Evolutionary conservation across 306 rosid genomes (phyloP), one percentile per base, ranked within the genome.

Genomic region (Crotalaria pallida): DNA sequence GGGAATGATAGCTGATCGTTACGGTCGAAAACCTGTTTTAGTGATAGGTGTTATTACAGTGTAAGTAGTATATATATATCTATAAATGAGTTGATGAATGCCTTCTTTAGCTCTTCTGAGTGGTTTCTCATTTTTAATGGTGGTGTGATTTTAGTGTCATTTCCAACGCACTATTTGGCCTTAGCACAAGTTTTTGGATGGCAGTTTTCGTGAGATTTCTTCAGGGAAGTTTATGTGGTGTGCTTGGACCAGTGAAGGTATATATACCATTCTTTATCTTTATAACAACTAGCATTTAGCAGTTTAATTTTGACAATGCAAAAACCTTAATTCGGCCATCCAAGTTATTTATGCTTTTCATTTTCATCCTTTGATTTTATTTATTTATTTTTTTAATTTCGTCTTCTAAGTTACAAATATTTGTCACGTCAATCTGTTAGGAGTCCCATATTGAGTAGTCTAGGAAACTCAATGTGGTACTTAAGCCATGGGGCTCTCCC

Each of bases 241-340:
- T 84, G 53, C 86, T 93, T 75, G 97, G 96, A 74, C 97, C 96
- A 12, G 88, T 90, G 29, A 93, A 90, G 98, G 98, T n/a, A n/a
- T n/a, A n/a, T n/a, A n/a, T 92, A 77, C 27, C 29, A 19, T 9
- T 22, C 8, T 68, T n/a, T n/a, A n/a, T n/a, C n/a, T 21, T 29
- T 23, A 50, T 62, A 38, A 10, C 21, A 53, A 27, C 22, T n/a
- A n/a, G n/a, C n/a, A n/a, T n/a, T n/a, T n/a, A n/a, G n/a, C n/a
- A n/a, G n/a, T n/a, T n/a, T n/a, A n/a, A n/a, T n/a, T n/a, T n/a
- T n/a, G n/a, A n/a, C n/a, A n/a, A n/a, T n/a, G n/a, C n/a, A n/a
- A n/a, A n/a, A n/a, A n/a, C n/a, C n/a, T n/a, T n/a, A n/a, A n/a
- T n/a, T n/a, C n/a, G n/a, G n/a, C n/a, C n/a, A n/a, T n/a, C n/a